These are phyloP conservation scores for Bruguiera gymnorhiza DNA, from an alignment of 345 rosid species.

Conservation along the genomic window DNA sequence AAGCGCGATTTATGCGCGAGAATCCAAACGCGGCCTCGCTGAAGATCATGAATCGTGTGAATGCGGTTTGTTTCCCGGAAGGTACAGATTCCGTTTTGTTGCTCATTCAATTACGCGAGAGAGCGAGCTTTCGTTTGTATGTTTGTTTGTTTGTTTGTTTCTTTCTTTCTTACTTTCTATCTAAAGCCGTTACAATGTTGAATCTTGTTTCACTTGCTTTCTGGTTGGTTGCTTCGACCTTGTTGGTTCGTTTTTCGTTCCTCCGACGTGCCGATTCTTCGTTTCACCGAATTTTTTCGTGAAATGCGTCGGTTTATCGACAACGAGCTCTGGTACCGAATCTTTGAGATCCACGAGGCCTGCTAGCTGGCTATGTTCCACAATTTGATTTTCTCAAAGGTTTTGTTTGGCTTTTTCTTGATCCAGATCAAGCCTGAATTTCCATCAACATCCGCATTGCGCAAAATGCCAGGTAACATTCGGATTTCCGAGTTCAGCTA, in stretches of 20 bases:
- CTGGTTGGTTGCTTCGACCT: conserved; percentile 14
- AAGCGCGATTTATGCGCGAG: neutral
- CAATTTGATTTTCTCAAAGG: conserved; percentile 11
- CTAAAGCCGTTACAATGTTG: conserved; percentile 7
- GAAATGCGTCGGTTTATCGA: conserved; percentile 7
- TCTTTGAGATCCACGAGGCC: conserved; percentile 23
- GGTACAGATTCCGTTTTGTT: conserved; percentile 9
- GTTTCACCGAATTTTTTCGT: conserved; percentile 12
- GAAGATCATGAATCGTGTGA: conserved; percentile 17
- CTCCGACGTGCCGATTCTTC: conserved; percentile 6
- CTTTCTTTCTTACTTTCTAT: neutral
- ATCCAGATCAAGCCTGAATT: conserved; percentile 27
- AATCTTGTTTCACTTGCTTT: conserved; percentile 1
- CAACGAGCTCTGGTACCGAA: neutral
- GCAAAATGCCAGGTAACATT: conserved; percentile 51
- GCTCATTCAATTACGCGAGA: neutral
- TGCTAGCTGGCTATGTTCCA: neutral
- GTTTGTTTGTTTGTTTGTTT: neutral
- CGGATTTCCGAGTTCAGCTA: conserved; percentile 4
- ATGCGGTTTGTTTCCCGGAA: conserved; percentile 11
- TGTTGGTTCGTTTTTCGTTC: conserved; percentile 16
- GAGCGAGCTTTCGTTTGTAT: neutral
- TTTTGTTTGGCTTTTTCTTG: conserved; percentile 16
- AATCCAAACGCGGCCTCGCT: neutral
- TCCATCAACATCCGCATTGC: neutral